Percentiles rank a stretch among this genome's conserved stretches.
Conservation (phyloP, 2,329 filamentous ascomycete genomes). For the Ploettnerulaceae sp. region DNA sequence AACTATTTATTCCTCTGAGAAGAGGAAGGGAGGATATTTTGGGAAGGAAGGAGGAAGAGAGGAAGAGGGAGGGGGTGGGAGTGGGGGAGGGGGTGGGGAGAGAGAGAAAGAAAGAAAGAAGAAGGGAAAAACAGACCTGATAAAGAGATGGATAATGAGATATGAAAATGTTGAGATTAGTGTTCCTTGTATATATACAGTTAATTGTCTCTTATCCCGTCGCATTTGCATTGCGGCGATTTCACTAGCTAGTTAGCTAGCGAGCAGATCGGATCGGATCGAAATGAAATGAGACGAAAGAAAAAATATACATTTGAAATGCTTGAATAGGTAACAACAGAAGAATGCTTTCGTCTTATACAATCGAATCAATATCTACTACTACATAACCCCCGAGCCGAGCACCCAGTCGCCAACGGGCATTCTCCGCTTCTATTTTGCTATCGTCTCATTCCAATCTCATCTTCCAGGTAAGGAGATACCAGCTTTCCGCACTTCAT, state of each 20-base stretch:
- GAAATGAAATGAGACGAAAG: background rate
- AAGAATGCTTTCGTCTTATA: too few species aligned
- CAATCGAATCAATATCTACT: background rate
- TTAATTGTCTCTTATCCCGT: background rate
- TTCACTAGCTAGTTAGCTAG: background rate
- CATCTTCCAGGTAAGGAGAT: constrained; percentile 12
- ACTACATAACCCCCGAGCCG: background rate
- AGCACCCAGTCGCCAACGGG: too few species aligned
- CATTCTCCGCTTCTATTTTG: too few species aligned
- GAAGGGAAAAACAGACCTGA: too few species aligned
- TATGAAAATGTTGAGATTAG: too few species aligned
- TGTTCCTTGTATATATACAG: background rate
- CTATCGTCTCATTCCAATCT: constrained; percentile 4
- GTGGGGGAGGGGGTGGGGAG: too few species aligned
- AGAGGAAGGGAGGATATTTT: too few species aligned
- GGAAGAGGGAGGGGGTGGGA: too few species aligned
- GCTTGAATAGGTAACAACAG: background rate
- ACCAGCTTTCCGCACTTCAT: constrained; percentile 15
- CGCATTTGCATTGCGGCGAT: background rate
- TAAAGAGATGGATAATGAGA: too few species aligned
- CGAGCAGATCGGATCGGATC: background rate
- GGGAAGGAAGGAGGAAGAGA: too few species aligned
- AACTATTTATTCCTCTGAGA: too few species aligned
- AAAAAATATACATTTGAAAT: background rate
- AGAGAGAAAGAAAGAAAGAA: too few species aligned